Conservation (phyloP, 345 rosid genomes). For the Rhizophora apiculata region DNA sequence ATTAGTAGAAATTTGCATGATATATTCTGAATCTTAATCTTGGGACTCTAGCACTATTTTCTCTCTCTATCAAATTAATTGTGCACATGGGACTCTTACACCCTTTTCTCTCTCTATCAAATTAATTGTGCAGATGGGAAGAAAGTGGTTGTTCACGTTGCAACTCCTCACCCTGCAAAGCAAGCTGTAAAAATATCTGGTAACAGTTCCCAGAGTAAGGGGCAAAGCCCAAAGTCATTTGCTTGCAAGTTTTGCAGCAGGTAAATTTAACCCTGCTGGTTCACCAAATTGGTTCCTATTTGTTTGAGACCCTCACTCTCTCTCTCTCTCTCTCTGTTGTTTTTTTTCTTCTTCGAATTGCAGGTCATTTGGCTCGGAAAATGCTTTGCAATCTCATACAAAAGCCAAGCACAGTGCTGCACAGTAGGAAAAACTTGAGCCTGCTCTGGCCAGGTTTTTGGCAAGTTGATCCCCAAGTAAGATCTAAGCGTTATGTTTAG, state of each 20-base stretch:
- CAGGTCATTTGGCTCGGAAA: slow-evolving; percentile 66
- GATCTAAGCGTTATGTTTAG: background rate
- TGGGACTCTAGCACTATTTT: no score
- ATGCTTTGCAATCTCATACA: slow-evolving; percentile 64
- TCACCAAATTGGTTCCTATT: background rate
- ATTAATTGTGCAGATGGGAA: slow-evolving; percentile 23
- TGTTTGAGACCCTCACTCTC: background rate
- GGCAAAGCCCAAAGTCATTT: slow-evolving; percentile 45
- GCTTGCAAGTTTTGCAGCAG: slow-evolving; percentile 67
- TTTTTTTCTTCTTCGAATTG: background rate
- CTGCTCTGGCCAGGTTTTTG: background rate
- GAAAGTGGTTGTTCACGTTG: slow-evolving; percentile 49
- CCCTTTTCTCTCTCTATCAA: no score
- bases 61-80: no score
- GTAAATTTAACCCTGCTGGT: slow-evolving; percentile 11
- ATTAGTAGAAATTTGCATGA: background rate
- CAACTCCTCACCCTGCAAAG: slow-evolving; percentile 84
- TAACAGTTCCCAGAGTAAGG: slow-evolving; percentile 39
- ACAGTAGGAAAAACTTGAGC: background rate
- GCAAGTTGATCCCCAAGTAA: background rate
- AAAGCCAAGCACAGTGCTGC: slow-evolving; percentile 72
- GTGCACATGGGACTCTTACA: slow-evolving; percentile 8
- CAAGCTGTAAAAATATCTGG: slow-evolving; percentile 42
- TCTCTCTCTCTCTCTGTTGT: no score
- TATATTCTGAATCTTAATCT: no score